A percentile compares a stretch with the other conserved stretches of the same genome.
Conservation (phyloP, 495 filamentous ascomycete species). For the Penicillium coprophilum region DNA sequence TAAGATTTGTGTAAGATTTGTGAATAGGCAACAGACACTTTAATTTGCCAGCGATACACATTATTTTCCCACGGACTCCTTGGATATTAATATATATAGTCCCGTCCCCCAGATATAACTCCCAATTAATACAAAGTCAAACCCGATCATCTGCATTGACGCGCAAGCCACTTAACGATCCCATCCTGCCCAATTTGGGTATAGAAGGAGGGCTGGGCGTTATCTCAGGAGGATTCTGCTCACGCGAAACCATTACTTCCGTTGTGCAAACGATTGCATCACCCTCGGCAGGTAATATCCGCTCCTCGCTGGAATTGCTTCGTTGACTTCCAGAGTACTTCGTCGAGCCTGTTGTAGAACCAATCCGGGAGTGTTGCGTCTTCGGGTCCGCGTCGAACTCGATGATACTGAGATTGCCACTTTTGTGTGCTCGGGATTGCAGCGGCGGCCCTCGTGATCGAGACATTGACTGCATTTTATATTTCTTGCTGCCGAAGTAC, state of each 20-base stretch:
- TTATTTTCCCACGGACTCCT: background rate
- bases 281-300: slow-evolving; percentile 15
- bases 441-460: slow-evolving; percentile 5
- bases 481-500: slow-evolving; percentile 14
- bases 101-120: background rate
- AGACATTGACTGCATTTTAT: slow-evolving; percentile 19
- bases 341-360: slow-evolving; percentile 7
- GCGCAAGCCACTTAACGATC: background rate
- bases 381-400: slow-evolving; percentile 1
- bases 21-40: background rate
- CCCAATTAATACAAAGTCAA: slow-evolving; percentile 6
- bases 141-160: slow-evolving; percentile 2
- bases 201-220: background rate
- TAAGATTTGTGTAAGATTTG: background rate
- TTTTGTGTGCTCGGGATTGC: background rate
- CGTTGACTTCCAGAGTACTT: slow-evolving; percentile 1
- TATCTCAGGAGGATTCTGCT: background rate
- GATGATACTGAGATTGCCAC: slow-evolving; percentile 3
- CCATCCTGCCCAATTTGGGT: background rate
- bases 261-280: slow-evolving; percentile 23
- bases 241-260: slow-evolving; percentile 21
- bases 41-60: background rate
- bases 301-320: slow-evolving; percentile 26
- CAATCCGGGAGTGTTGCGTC: background rate
- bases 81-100: background rate